phyloP scores from a whole-genome alignment of 1,139 yeast genomes.

The Chernovozyma aurita region DNA sequence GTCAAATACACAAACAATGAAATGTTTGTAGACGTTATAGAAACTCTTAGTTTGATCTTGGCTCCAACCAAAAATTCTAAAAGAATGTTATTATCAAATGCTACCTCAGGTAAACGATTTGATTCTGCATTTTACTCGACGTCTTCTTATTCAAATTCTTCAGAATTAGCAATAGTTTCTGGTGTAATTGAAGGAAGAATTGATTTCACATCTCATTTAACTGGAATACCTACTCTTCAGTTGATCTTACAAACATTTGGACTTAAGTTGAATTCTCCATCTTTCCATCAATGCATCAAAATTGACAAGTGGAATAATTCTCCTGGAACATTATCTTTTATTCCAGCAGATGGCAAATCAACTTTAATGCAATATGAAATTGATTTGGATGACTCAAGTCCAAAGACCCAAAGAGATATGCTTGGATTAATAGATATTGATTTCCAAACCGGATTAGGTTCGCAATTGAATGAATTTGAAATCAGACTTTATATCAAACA shows the following conservation, averaged over 20 bases:
- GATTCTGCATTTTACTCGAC: constrained; percentile 18
- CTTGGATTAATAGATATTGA: constrained; percentile 60
- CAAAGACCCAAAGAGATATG: constrained; percentile 17
- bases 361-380: constrained; percentile 61
- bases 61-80: constrained; percentile 15
- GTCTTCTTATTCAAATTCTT: constrained; percentile 6
- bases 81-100: background rate
- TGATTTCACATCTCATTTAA: constrained; percentile 59
- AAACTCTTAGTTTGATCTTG: constrained; percentile 47
- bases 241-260: constrained; percentile 47
- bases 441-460: constrained; percentile 59
- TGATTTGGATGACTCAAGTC: constrained; percentile 33
- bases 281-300: constrained; percentile 58
- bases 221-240: constrained; percentile 72
- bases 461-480: constrained; percentile 68
- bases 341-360: constrained; percentile 87
- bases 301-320: constrained; percentile 37
- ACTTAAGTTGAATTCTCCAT: constrained; percentile 41
- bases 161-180: constrained; percentile 37
- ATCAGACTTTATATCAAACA: constrained; percentile 53
- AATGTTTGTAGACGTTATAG: constrained; percentile 73
- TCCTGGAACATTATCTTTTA: constrained; percentile 52
- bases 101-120: constrained; percentile 3
- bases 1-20: constrained; percentile 72
- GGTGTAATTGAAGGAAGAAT: constrained; percentile 67